Conservation (phyloP, 805 yeast species). For the Wickerhamomyces rabaulensis region DNA sequence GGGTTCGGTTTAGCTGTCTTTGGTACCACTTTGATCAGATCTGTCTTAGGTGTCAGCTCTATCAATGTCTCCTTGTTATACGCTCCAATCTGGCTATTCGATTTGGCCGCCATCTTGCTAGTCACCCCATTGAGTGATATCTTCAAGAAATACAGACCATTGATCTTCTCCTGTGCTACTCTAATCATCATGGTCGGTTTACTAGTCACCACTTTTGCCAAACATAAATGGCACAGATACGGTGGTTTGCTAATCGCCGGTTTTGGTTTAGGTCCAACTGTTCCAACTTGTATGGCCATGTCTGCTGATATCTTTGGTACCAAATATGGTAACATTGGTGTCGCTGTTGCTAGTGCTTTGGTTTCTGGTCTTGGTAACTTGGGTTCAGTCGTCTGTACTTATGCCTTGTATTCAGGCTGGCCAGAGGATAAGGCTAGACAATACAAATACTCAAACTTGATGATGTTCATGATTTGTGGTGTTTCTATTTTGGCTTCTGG, state of each 20-base stretch:
- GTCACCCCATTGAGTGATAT: constrained; percentile 80
- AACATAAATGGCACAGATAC: constrained; percentile 68
- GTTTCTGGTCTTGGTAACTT: constrained; percentile 84
- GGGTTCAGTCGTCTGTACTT: constrained; percentile 82
- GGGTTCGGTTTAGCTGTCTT: constrained; percentile 83
- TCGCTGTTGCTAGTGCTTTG: constrained; percentile 76
- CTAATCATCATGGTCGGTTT: constrained; percentile 69
- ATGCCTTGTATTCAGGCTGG: constrained; percentile 86
- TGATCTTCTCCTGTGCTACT: constrained; percentile 58
- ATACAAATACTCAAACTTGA: constrained; percentile 74
- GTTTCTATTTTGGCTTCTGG: constrained; percentile 54
- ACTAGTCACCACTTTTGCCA: constrained; percentile 71
- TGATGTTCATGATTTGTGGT: constrained; percentile 73
- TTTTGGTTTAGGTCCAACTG: constrained; percentile 86
- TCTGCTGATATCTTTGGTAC: constrained; percentile 68
- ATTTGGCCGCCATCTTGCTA: constrained; percentile 64
- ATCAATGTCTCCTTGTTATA: constrained; percentile 69
- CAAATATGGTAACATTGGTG: constrained; percentile 76
- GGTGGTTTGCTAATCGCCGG: constrained; percentile 82
- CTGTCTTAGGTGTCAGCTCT: constrained; percentile 53
- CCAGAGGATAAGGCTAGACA: constrained; percentile 63
- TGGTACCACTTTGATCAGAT: constrained; percentile 70
- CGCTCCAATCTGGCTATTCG: constrained; percentile 91
- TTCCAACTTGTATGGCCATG: constrained; percentile 84
- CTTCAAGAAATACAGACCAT: constrained; percentile 51